Percentiles rank a stretch among this genome's conserved stretches.
phyloP scores from a whole-genome alignment of 208 protist species.

The Leishmania arabica region DNA sequence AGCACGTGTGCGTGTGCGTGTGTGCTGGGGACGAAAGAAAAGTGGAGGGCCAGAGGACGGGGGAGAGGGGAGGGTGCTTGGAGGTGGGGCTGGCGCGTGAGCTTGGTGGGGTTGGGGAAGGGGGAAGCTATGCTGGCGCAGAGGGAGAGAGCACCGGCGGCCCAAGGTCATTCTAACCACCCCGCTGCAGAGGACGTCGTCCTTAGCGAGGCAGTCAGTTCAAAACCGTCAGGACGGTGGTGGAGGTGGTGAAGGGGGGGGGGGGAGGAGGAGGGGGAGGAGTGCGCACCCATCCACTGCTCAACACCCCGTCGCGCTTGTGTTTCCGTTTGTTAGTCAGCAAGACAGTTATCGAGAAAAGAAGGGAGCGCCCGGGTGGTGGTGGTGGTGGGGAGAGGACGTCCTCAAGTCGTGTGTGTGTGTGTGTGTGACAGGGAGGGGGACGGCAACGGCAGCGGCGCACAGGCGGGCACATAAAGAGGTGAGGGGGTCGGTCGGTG shows the following conservation, averaged over 20 bases:
- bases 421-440: not conserved
- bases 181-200: not conserved
- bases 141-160: not conserved
- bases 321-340: not conserved
- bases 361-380: not conserved
- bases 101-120: not conserved
- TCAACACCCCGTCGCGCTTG: not conserved
- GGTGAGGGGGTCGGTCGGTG: no score
- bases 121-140: not conserved
- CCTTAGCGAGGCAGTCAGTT: not conserved
- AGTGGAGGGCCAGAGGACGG: not conserved
- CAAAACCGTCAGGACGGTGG: not conserved
- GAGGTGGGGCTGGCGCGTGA: no score
- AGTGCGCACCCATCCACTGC: not conserved
- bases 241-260: no score
- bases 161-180: not conserved
- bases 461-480: no score
- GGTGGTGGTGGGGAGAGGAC: not conserved
- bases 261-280: not conserved
- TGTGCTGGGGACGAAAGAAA: not conserved
- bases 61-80: not conserved
- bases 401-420: not conserved
- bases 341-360: not conserved
- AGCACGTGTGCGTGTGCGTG: not conserved
- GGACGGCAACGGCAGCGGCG: no score